These are phyloP conservation scores for Talaromyces piceae DNA, from an alignment of 2,329 filamentous ascomycete genomes.

Conservation along the genomic window DNA sequence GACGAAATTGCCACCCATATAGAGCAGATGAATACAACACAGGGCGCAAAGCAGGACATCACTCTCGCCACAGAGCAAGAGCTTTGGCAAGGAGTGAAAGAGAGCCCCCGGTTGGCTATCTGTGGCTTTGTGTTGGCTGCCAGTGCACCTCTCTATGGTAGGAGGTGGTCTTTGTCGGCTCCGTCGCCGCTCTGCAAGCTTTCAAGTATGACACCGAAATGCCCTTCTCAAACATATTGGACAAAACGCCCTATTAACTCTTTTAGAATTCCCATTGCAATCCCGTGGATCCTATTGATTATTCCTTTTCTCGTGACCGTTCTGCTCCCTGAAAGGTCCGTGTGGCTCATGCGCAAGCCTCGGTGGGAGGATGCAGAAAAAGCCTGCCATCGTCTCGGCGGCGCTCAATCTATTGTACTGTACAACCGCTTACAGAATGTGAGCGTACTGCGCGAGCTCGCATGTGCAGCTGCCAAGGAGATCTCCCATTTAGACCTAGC, in stretches of 20 bases:
- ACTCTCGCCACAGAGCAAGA: neutral
- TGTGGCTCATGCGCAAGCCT: slow-evolving; percentile 12
- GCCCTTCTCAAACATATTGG: neutral
- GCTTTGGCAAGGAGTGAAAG: neutral
- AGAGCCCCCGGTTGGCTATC: neutral
- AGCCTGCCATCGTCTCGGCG: slow-evolving; percentile 9
- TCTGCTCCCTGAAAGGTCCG: slow-evolving; percentile 11
- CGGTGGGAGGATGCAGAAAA: slow-evolving; percentile 7
- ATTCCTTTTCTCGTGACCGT: slow-evolving; percentile 41
- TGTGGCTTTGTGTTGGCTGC: neutral
- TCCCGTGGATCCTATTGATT: slow-evolving; percentile 49
- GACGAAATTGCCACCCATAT: too few species aligned
- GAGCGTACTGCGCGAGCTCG: neutral
- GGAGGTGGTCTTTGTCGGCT: slow-evolving; percentile 22
- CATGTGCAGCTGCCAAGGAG: neutral
- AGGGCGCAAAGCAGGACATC: neutral
- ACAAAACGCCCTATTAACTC: slow-evolving; percentile 7
- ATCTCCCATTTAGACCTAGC: neutral
- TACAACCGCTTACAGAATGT: neutral
- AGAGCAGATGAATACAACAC: neutral
- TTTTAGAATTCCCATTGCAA: slow-evolving; percentile 42
- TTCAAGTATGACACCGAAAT: slow-evolving; percentile 28
- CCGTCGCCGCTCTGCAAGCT: slow-evolving; percentile 20
- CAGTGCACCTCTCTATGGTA: slow-evolving; percentile 19
- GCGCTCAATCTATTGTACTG: neutral